Evolutionary conservation across 306 rosid genomes (phyloP), one percentile per base, ranked within the genome.

Genomic region (Quercus dentata): DNA sequence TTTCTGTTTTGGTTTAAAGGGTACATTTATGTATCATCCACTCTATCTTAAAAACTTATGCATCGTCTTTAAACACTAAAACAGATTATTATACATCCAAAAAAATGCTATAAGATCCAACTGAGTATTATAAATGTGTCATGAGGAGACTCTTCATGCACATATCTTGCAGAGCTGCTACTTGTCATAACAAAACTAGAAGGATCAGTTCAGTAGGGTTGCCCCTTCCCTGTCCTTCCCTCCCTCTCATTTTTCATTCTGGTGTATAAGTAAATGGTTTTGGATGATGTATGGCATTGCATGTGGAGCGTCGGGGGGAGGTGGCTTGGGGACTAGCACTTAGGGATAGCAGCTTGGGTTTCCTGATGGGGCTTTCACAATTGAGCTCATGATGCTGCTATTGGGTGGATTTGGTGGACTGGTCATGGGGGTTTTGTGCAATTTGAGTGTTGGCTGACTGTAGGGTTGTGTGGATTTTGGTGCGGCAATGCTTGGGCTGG

Each of bases 11-110:
- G 5, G 1, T 11, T 49, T 49, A 49, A 56, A 57, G 27, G 20
- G 63, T 57, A 57, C 12, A 57, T 57, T 56, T 57, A 10, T 10
- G 20, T 57, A 19, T 31, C 28, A 38, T 57, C 35, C 18, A 59
- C 71, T 28, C 51, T 52, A 19, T 38, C 23, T 65, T 73, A 20
- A 74, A 55, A 64, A 28, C 57, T 27, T 9, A 13, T 59, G 56
- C 65, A 74, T 61, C 10, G 21, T 75, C 46, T 59, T 76, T 44
- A 65, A 70, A 79, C 71, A 13, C 56, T 27, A 69, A 44, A 13
- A 71, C 25, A 54, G 54, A 62, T 14, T 58, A 70, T 57, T 62
- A 35, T 23, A 63, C 62, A 17, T 21, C 71, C 28, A 20, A 19
- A 69, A 28, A 56, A 35, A 30, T 14, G 33, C 54, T 49, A 56